A percentile compares a stretch with the other conserved stretches of the same genome.
phyloP scores from a whole-genome alignment of 371 early-diverging fungal genomes.

The Mucor indicus region DNA sequence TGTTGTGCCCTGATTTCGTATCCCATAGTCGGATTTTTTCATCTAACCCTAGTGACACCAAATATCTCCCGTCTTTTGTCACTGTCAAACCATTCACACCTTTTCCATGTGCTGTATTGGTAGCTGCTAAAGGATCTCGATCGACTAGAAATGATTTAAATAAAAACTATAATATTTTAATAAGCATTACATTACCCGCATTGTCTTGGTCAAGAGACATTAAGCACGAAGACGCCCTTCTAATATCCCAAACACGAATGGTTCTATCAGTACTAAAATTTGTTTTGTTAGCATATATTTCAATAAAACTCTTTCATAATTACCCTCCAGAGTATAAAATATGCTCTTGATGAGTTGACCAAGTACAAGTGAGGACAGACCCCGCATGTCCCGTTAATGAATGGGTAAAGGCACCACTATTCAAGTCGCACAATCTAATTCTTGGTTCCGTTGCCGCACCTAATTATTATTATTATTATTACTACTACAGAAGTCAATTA shows the following conservation, averaged over 20 bases:
- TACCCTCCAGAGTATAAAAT: slow-evolving; percentile 83
- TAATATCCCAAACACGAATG: slow-evolving; percentile 80
- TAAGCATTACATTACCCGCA: slow-evolving; percentile 21
- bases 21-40: slow-evolving; percentile 81
- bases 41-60: slow-evolving; percentile 73
- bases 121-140: slow-evolving; percentile 42
- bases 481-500: background rate
- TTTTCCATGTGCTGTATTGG: slow-evolving; percentile 62
- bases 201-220: slow-evolving; percentile 62
- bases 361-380: slow-evolving; percentile 67
- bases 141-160: slow-evolving; percentile 2
- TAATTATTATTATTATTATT: slow-evolving; percentile 5
- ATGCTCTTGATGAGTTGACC: slow-evolving; percentile 81
- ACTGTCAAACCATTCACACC: slow-evolving; percentile 72
- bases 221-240: slow-evolving; percentile 63
- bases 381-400: slow-evolving; percentile 73
- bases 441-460: slow-evolving; percentile 65
- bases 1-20: slow-evolving; percentile 62
- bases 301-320: background rate
- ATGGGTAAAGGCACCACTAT: slow-evolving; percentile 73
- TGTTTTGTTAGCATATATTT: background rate
- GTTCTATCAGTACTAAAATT: slow-evolving; percentile 57
- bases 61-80: slow-evolving; percentile 57
- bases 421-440: slow-evolving; percentile 79
- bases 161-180: background rate